Conservation (phyloP, 352 stramenopile species). For the Globisporangium viniferum region DNA sequence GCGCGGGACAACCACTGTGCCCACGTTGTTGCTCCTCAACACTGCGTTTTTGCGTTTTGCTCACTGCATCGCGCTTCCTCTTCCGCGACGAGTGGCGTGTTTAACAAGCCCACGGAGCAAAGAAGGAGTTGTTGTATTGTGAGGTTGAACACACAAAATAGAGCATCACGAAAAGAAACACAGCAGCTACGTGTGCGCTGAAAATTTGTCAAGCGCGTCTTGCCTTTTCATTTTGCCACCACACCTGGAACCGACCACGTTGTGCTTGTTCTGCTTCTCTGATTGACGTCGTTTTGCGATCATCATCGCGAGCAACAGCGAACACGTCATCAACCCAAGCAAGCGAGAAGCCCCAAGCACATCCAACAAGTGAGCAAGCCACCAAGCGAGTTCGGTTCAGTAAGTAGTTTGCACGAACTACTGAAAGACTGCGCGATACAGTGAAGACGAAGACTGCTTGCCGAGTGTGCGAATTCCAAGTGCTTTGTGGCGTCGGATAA, state of each 20-base stretch:
- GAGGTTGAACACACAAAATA: slow-evolving; percentile 23
- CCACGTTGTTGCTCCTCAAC: neutral
- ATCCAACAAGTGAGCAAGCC: slow-evolving; percentile 9
- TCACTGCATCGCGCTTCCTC: slow-evolving; percentile 8
- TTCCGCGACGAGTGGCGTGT: slow-evolving; percentile 6
- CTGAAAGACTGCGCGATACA: slow-evolving; percentile 30
- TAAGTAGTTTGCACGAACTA: slow-evolving; percentile 36
- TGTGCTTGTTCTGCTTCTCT: slow-evolving; percentile 12
- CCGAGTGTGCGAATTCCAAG: slow-evolving; percentile 32
- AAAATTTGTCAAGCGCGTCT: slow-evolving; percentile 16
- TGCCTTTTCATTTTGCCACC: slow-evolving; percentile 17
- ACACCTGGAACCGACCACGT: slow-evolving; percentile 5
- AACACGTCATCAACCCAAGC: neutral
- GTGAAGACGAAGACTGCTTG: slow-evolving; percentile 43
- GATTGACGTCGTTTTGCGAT: slow-evolving; percentile 9
- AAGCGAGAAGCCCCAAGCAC: slow-evolving; percentile 3
- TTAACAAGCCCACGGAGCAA: slow-evolving; percentile 3
- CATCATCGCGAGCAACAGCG: neutral
- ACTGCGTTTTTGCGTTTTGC: neutral
- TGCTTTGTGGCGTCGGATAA: slow-evolving; percentile 48
- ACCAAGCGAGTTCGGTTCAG: slow-evolving; percentile 18
- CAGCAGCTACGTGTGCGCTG: slow-evolving; percentile 20
- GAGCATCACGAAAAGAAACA: slow-evolving; percentile 17
- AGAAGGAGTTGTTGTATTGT: slow-evolving; percentile 16
- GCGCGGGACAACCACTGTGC: neutral